Conservation (phyloP, 129 eudicot genomes). For the Artemisia argyi region DNA sequence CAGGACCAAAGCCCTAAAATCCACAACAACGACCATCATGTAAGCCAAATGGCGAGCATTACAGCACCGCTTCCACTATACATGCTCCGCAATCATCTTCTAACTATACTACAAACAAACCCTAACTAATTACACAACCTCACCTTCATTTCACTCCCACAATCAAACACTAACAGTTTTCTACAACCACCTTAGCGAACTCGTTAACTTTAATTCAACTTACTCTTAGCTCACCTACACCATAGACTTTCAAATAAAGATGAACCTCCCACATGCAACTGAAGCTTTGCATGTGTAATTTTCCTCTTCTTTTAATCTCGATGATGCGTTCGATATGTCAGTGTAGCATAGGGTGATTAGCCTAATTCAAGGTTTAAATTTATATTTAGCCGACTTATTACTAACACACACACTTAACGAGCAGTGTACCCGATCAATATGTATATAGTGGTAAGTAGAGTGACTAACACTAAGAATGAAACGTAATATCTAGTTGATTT, state of each 20-base stretch:
- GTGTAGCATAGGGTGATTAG: no score
- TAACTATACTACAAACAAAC: slow-evolving; percentile 61
- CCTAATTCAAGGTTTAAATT: no score
- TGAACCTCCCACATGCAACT: no score
- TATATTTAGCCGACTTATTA: no score
- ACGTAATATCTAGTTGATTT: no score
- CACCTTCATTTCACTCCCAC: slow-evolving; percentile 1
- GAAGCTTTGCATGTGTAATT: no score
- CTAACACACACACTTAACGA: no score
- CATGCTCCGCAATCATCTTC: slow-evolving; percentile 78
- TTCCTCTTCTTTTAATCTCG: no score
- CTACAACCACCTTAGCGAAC: slow-evolving; percentile 47
- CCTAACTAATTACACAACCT: slow-evolving; percentile 32
- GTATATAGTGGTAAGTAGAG: no score
- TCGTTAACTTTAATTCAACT: slow-evolving; percentile 72
- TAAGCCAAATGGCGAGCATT: slow-evolving; percentile 95
- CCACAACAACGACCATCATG: slow-evolving; percentile 38
- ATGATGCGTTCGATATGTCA: no score
- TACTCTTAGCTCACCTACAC: slow-evolving; percentile 75
- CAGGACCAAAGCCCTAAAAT: not conserved
- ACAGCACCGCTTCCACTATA: slow-evolving; percentile 95
- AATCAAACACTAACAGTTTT: slow-evolving; percentile 22
- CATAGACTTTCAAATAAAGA: slow-evolving; percentile 1
- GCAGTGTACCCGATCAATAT: no score
- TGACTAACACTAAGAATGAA: no score